A percentile compares a stretch with the other conserved stretches of the same genome.
Evolutionary conservation across 257 asterid genomes (phyloP).

Genomic region (Solanum sejunctum): DNA sequence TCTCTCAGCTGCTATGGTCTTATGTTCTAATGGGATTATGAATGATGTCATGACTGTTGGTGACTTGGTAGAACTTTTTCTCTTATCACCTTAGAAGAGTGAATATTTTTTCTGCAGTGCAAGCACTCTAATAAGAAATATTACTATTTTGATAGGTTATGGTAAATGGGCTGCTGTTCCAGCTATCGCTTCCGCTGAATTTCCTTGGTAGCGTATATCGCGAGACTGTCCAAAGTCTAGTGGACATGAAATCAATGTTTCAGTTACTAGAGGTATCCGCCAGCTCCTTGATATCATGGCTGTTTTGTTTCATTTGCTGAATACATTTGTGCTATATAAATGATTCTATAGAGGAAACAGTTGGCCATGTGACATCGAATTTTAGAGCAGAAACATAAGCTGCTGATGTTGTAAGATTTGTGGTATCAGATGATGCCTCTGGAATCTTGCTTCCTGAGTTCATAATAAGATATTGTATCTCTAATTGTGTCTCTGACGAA

Average conservation of each 20-base stretch:
- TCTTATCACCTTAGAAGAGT: not conserved
- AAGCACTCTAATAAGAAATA: not conserved
- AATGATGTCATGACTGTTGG: conserved; percentile 85
- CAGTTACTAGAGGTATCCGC: conserved; percentile 83
- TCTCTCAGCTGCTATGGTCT: conserved; percentile 84
- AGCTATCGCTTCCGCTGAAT: conserved; percentile 93
- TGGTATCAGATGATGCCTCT: not conserved
- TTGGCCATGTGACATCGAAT: not conserved
- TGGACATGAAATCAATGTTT: conserved; percentile 96
- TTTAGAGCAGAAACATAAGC: not conserved
- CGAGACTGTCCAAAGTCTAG: conserved; percentile 84
- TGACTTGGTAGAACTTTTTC: conserved; percentile 58
- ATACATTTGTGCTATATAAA: not conserved
- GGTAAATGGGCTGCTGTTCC: conserved; percentile 97
- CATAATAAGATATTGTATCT: not conserved
- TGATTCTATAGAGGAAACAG: not conserved
- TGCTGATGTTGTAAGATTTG: not conserved
- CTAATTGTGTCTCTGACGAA: not conserved
- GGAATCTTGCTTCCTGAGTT: not conserved
- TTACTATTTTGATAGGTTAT: conserved; percentile 47
- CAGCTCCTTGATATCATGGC: not conserved
- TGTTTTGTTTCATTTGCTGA: not conserved
- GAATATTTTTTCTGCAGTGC: not conserved
- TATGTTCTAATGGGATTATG: conserved; percentile 86
- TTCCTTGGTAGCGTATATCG: conserved; percentile 94